phyloP scores from a whole-genome alignment of 331 rosid species.

The Stylosanthes scabra region DNA sequence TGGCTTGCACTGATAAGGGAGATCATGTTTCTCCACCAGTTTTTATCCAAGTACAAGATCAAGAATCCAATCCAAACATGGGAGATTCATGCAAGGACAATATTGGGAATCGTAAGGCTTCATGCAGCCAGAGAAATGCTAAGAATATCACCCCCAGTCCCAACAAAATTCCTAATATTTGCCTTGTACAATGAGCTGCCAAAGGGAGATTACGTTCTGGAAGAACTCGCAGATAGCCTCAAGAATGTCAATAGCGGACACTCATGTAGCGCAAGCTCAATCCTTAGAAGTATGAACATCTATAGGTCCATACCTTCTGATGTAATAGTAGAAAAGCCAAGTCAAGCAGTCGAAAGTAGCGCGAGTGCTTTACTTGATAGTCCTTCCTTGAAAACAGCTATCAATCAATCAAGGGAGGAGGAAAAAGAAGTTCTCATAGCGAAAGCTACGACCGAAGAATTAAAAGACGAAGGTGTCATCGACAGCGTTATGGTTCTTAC shows the following conservation, averaged over 20 bases:
- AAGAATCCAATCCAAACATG: slow-evolving; percentile 57
- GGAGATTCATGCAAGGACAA: slow-evolving; percentile 95
- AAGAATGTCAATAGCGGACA: slow-evolving; percentile 53
- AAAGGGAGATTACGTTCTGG: slow-evolving; percentile 85
- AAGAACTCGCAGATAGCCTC: slow-evolving; percentile 80
- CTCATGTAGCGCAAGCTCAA: slow-evolving; percentile 72
- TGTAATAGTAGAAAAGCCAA: slow-evolving; percentile 38
- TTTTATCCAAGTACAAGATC: slow-evolving; percentile 58
- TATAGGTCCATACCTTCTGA: slow-evolving; percentile 41
- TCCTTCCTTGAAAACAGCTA: slow-evolving; percentile 60
- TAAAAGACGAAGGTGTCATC: slow-evolving; percentile 81
- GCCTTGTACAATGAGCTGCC: slow-evolving; percentile 81
- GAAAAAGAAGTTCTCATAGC: slow-evolving; percentile 77
- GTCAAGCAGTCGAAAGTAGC: slow-evolving; percentile 28
- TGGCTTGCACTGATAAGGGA: slow-evolving; percentile 91
- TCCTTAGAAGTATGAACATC: slow-evolving; percentile 63
- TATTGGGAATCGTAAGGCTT: slow-evolving; percentile 79
- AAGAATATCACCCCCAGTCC: slow-evolving; percentile 84
- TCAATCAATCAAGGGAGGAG: slow-evolving; percentile 78
- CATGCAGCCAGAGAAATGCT: slow-evolving; percentile 97
- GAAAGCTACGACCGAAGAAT: slow-evolving; percentile 73
- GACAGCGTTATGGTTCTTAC: slow-evolving; percentile 63
- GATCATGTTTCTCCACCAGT: slow-evolving; percentile 72
- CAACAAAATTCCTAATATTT: slow-evolving; percentile 86
- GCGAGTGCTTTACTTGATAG: slow-evolving; percentile 40